phyloP scores from a whole-genome alignment of 1,284 basidiomycete species.

The Athelia psychrophila region DNA sequence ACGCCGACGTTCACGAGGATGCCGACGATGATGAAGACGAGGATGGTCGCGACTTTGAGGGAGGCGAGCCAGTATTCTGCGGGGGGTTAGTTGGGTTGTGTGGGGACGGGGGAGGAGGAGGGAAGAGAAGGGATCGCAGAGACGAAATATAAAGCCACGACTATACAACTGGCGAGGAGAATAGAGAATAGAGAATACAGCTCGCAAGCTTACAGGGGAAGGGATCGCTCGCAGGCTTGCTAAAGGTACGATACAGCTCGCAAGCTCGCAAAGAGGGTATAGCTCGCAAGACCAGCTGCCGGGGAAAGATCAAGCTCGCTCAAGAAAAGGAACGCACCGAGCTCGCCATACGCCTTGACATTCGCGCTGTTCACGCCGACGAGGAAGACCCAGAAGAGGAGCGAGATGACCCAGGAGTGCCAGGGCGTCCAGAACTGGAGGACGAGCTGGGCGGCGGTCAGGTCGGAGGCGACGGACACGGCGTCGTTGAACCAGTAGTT shows the following conservation, averaged over 20 bases:
- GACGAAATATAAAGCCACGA: too few species aligned
- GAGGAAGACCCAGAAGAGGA: constrained; percentile 69
- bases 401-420: constrained; percentile 68
- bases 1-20: constrained; percentile 72
- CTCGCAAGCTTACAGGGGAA: too few species aligned
- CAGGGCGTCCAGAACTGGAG: constrained; percentile 66
- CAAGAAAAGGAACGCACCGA: constrained; percentile 46
- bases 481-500: constrained; percentile 87
- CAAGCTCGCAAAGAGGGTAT: too few species aligned
- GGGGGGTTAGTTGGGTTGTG: not conserved
- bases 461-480: constrained; percentile 73
- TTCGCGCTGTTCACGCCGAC: constrained; percentile 64
- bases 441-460: constrained; percentile 75
- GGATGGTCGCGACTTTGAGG: constrained; percentile 66
- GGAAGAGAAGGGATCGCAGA: too few species aligned
- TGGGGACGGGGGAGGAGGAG: too few species aligned
- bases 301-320: too few species aligned
- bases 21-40: constrained; percentile 69
- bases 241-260: too few species aligned
- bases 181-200: too few species aligned
- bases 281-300: too few species aligned
- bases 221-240: too few species aligned
- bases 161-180: too few species aligned
- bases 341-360: constrained; percentile 72
- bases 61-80: constrained; percentile 78